phyloP scores from a whole-genome alignment of 805 yeast genomes.

The Limtongia smithiae region DNA sequence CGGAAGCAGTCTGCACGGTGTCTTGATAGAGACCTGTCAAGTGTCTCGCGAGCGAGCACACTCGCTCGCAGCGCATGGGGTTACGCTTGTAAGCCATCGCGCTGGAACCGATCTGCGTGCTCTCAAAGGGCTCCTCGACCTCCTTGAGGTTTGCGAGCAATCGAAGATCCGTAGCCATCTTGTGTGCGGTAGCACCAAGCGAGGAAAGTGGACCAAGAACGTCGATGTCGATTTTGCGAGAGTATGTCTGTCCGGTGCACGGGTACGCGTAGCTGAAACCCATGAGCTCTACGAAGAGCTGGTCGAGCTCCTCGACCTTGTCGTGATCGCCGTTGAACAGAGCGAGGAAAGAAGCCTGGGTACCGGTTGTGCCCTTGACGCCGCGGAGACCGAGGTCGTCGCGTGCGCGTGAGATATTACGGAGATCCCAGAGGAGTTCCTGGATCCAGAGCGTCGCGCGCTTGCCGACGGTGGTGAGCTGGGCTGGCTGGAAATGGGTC shows the following conservation, averaged over 20 bases:
- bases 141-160: constrained; percentile 94
- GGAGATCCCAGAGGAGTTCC: constrained; percentile 94
- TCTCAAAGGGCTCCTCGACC: constrained; percentile 97
- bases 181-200: constrained; percentile 93
- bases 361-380: constrained; percentile 98
- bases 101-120: constrained; percentile 94
- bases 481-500: constrained; percentile 99
- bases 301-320: constrained; percentile 88
- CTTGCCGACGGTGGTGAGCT: constrained; percentile 96
- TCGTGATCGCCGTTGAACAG: constrained; percentile 96
- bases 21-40: constrained; percentile 87
- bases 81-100: constrained; percentile 99
- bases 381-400: constrained; percentile 95
- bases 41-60: constrained; percentile 96
- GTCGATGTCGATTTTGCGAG: constrained; percentile 96
- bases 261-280: constrained; percentile 97
- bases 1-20: constrained; percentile 94
- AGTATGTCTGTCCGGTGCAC: constrained; percentile 98
- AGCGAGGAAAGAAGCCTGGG: constrained; percentile 94
- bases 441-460: constrained; percentile 97
- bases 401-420: constrained; percentile 94
- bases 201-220: constrained; percentile 88
- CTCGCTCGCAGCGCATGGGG: constrained; percentile 99
- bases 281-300: constrained; percentile 84
- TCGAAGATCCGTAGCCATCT: constrained; percentile 96